Conservation (phyloP, 1,284 basidiomycete genomes). For the Papiliotrema fonsecae region DNA sequence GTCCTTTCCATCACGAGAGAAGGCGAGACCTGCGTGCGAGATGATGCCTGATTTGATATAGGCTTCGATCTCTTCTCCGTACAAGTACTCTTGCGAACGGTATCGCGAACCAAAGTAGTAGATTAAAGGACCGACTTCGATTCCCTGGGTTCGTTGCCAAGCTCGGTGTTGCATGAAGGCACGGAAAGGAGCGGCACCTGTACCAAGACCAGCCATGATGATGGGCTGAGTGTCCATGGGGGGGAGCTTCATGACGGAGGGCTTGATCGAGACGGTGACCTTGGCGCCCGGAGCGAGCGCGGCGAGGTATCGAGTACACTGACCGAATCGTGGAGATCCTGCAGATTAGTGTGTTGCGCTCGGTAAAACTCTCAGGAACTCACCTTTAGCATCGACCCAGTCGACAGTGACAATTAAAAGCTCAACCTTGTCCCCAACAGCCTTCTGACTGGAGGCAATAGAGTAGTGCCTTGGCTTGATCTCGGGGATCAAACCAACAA, state of each 20-base stretch:
- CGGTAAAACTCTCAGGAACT: conserved; percentile 29
- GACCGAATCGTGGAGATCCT: conserved; percentile 80
- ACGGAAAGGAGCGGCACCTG: conserved; percentile 94
- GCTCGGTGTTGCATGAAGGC: conserved; percentile 96
- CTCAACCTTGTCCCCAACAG: conserved; percentile 90
- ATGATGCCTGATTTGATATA: conserved; percentile 75
- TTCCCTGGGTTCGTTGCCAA: conserved; percentile 67
- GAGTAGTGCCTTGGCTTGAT: conserved; percentile 98
- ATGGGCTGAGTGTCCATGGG: conserved; percentile 79
- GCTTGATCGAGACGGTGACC: conserved; percentile 96
- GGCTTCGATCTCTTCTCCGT: conserved; percentile 58
- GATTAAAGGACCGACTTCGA: conserved; percentile 81
- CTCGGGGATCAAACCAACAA: conserved; percentile 85
- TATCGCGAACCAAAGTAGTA: conserved; percentile 99
- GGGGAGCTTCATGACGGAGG: conserved; percentile 98
- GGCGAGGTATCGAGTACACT: conserved; percentile 93
- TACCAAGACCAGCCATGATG: conserved; percentile 98
- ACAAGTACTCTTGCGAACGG: conserved; percentile 90
- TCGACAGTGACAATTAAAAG: conserved; percentile 94
- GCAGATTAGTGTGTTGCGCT: conserved; percentile 1
- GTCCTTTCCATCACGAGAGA: conserved; percentile 85
- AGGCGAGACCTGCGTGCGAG: conserved; percentile 85
- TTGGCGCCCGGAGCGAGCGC: conserved; percentile 78
- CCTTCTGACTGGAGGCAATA: conserved; percentile 91
- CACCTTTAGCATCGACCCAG: conserved; percentile 81